These are phyloP conservation scores for Arthonia radiata DNA, from an alignment of 495 filamentous ascomycete genomes.

Conservation along the genomic window DNA sequence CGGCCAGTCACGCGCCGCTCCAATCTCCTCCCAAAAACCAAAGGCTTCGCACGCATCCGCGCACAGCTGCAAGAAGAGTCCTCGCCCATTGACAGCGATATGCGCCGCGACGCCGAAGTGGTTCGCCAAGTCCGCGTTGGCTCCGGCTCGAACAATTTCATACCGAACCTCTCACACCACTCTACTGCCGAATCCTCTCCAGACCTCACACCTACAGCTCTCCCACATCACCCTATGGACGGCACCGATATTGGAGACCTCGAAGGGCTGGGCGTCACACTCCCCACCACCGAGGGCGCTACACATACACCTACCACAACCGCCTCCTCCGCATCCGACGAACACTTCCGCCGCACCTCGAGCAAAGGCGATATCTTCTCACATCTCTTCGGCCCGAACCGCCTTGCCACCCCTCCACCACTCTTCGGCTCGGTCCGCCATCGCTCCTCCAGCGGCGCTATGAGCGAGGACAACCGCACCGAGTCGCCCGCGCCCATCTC, in stretches of 20 bases:
- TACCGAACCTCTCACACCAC: slow-evolving; percentile 14
- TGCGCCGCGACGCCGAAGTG: slow-evolving; percentile 79
- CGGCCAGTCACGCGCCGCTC: too few species aligned
- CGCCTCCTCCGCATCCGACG: too few species aligned
- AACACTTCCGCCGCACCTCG: too few species aligned
- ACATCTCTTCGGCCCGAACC: too few species aligned
- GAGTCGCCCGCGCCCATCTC: slow-evolving; percentile 39
- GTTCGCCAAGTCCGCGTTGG: slow-evolving; percentile 73
- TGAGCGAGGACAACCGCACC: slow-evolving; percentile 55
- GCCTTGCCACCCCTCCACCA: too few species aligned
- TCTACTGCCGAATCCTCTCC: slow-evolving; percentile 24
- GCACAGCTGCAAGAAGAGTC: slow-evolving; percentile 74
- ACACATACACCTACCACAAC: too few species aligned
- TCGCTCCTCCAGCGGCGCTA: slow-evolving; percentile 27
- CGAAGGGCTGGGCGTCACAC: too few species aligned
- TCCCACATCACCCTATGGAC: too few species aligned
- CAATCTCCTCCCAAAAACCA: slow-evolving; percentile 96
- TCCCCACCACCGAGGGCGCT: too few species aligned
- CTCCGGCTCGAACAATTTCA: slow-evolving; percentile 15
- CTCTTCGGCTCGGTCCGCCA: slow-evolving; percentile 26
- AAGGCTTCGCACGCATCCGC: slow-evolving; percentile 76
- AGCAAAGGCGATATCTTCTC: too few species aligned
- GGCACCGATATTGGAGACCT: too few species aligned
- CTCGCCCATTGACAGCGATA: slow-evolving; percentile 65
- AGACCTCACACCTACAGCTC: slow-evolving; percentile 13